A percentile compares a stretch with the other conserved stretches of the same genome.
Evolutionary conservation across 805 yeast species (phyloP).

Genomic region (Wickerhamiella australiensis): DNA sequence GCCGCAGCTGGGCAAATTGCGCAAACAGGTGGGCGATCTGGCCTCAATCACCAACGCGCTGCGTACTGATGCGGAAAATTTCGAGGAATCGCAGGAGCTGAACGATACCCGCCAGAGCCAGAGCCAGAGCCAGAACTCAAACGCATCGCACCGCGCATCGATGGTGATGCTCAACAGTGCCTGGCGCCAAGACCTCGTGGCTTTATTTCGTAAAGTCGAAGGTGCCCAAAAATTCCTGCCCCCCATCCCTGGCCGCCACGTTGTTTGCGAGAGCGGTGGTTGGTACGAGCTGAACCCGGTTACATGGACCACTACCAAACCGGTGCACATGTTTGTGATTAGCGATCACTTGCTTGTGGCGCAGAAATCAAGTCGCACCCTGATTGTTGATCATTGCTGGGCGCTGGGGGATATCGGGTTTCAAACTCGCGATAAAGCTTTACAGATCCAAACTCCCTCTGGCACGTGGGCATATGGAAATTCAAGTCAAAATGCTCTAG

Average conservation of each 20-base stretch:
- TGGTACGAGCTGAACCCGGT: constrained; percentile 83
- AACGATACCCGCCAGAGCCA: constrained; percentile 1
- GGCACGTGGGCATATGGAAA: constrained; percentile 6
- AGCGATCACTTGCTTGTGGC: constrained; percentile 73
- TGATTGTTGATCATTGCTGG: constrained; percentile 70
- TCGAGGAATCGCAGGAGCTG: constrained; percentile 14
- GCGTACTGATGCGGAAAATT: constrained; percentile 44
- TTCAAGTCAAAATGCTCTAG: neutral
- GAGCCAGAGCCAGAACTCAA: constrained; percentile 19
- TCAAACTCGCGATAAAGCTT: constrained; percentile 19
- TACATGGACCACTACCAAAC: constrained; percentile 67
- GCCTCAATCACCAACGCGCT: constrained; percentile 48
- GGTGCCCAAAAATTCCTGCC: constrained; percentile 78
- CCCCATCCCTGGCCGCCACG: constrained; percentile 66
- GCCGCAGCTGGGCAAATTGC: constrained; percentile 47
- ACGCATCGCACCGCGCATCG: constrained; percentile 48
- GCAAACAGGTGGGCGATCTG: constrained; percentile 48
- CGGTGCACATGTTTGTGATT: constrained; percentile 62
- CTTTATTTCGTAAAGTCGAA: constrained; percentile 69
- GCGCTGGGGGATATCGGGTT: constrained; percentile 46
- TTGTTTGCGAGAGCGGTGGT: constrained; percentile 62
- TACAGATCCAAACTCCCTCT: neutral
- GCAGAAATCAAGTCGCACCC: constrained; percentile 32
- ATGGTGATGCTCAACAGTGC: constrained; percentile 61
- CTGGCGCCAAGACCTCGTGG: constrained; percentile 65